These are phyloP conservation scores for Botrytis porri DNA, from an alignment of 2,329 filamentous ascomycete genomes.

Conservation along the genomic window DNA sequence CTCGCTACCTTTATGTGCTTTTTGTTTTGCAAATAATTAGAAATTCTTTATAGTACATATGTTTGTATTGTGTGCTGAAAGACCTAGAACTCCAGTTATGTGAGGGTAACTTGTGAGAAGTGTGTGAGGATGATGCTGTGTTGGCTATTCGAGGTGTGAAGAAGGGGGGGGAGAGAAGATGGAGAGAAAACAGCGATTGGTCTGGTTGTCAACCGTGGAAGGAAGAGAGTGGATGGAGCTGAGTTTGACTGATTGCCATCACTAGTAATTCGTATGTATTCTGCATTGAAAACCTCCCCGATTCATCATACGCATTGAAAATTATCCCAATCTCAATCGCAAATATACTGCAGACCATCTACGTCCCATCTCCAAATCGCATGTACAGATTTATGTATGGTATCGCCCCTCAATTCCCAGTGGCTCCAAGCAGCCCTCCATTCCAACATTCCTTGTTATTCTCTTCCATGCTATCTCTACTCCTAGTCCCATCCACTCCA, in stretches of 20 bases:
- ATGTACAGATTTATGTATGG: neutral
- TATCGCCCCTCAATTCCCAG: neutral
- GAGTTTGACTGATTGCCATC: neutral
- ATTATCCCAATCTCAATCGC: neutral
- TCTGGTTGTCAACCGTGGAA: neutral
- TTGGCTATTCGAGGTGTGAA: neutral
- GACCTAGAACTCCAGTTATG: neutral
- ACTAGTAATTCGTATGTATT: neutral
- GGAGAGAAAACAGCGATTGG: neutral
- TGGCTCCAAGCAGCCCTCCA: neutral
- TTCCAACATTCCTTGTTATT: neutral
- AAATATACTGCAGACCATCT: no score
- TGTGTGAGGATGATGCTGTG: no score
- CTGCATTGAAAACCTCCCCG: neutral
- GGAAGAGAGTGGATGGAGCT: neutral
- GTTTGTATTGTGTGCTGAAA: neutral
- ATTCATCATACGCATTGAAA: neutral
- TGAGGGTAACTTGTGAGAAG: neutral
- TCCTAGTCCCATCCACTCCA: neutral
- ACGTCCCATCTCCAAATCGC: neutral
- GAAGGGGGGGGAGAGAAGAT: neutral
- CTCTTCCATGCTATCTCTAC: neutral
- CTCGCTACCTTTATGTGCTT: neutral
- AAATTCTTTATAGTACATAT: neutral
- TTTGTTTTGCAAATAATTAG: neutral